phyloP scores from a whole-genome alignment of 2,329 filamentous ascomycete species.

The Epichloe baconii region DNA sequence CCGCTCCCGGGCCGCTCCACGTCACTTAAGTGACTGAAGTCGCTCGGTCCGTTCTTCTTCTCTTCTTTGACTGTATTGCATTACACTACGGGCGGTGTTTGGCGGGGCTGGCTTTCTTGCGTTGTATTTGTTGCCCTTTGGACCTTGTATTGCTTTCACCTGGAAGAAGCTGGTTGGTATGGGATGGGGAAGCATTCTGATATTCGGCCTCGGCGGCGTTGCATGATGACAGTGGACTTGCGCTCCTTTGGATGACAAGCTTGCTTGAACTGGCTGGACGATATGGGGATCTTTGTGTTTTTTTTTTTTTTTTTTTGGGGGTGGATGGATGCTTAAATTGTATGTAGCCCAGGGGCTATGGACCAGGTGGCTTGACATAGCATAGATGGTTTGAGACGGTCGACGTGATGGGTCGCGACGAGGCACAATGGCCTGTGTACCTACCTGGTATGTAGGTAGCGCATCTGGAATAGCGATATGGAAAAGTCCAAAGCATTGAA shows the following conservation, averaged over 20 bases:
- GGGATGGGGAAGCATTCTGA: not conserved
- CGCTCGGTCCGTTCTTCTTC: not conserved
- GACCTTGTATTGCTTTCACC: not conserved
- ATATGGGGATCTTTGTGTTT: no score
- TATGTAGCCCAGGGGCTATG: not conserved
- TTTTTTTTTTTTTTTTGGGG: no score
- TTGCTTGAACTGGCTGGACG: not conserved
- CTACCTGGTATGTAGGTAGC: no score
- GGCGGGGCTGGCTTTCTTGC: constrained; percentile 3
- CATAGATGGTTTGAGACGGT: no score
- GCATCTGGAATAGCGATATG: no score
- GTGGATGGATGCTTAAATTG: not conserved
- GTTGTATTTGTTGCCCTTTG: not conserved
- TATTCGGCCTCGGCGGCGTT: not conserved
- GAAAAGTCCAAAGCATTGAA: no score
- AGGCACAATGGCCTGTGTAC: no score
- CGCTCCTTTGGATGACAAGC: not conserved
- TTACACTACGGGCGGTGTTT: constrained; percentile 1
- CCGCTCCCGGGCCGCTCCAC: not conserved
- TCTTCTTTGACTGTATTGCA: constrained; percentile 1
- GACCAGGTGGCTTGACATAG: no score
- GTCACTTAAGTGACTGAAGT: not conserved
- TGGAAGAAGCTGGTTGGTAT: not conserved
- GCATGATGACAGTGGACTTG: not conserved
- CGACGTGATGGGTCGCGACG: no score